Evolutionary conservation across 768 basidiomycete species (phyloP).

Genomic region (Rhodosporidiobolus sp.): DNA sequence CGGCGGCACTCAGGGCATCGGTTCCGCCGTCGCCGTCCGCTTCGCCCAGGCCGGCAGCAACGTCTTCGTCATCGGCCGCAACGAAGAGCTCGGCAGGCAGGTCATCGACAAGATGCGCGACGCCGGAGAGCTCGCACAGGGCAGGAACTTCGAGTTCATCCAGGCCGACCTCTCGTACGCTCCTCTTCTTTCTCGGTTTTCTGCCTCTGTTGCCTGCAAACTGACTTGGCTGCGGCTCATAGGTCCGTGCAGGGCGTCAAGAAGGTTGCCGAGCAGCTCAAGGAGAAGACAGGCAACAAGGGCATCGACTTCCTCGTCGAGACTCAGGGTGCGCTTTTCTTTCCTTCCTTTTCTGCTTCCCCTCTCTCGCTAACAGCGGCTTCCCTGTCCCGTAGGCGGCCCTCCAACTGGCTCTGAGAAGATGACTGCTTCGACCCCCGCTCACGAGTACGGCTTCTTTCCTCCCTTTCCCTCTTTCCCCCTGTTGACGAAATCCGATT

Average conservation of each 20-base stretch:
- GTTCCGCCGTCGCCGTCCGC: conserved; percentile 31
- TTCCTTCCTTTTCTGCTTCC: neutral
- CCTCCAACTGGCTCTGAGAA: conserved; percentile 33
- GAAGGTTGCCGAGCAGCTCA: conserved; percentile 27
- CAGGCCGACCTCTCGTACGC: conserved; percentile 44
- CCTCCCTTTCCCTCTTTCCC: too few relatives aligned
- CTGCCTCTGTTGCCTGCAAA: too few relatives aligned
- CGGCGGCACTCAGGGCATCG: conserved; percentile 41
- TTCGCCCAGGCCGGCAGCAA: conserved; percentile 40
- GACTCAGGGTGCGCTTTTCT: conserved; percentile 29
- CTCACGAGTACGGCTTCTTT: conserved; percentile 9
- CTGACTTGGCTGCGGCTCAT: neutral
- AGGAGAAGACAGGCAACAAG: conserved; percentile 32
- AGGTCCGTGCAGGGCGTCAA: conserved; percentile 31
- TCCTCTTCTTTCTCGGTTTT: neutral
- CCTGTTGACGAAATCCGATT: neutral
- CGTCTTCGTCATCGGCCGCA: conserved; percentile 43
- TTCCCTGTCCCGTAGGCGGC: conserved; percentile 3
- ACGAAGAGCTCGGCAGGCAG: conserved; percentile 16
- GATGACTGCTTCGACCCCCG: neutral
- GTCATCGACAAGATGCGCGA: conserved; percentile 32
- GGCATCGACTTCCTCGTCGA: conserved; percentile 40
- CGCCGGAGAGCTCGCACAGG: neutral
- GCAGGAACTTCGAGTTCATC: conserved; percentile 42
- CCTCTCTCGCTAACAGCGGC: too few relatives aligned